Evolutionary conservation across 805 yeast species (phyloP).

Genomic region (Metschnikowia amazonensis): DNA sequence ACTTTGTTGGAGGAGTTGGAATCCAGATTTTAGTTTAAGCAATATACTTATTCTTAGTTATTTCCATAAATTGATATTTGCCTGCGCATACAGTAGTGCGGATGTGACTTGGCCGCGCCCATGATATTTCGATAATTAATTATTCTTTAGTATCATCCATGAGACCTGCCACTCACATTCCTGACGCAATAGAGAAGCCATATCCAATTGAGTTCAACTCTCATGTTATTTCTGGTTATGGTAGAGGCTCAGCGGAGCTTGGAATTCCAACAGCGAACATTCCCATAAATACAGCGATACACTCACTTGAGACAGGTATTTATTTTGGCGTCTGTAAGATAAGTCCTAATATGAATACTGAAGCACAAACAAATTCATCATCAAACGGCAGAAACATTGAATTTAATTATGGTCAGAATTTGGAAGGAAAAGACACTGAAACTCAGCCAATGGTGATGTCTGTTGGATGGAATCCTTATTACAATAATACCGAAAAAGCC

Average conservation of each 20-base stretch:
- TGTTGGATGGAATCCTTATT: constrained; percentile 94
- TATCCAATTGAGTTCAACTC: constrained; percentile 43
- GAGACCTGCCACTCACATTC: constrained; percentile 43
- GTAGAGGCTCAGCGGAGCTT: constrained; percentile 89
- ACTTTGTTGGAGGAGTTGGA: constrained; percentile 69
- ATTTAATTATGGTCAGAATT: constrained; percentile 57
- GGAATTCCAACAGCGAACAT: constrained; percentile 97
- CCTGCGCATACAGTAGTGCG: neutral
- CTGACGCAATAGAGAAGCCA: constrained; percentile 48
- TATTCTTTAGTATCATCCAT: too few relatives aligned
- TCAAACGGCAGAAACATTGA: constrained; percentile 27
- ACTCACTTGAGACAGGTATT: constrained; percentile 65
- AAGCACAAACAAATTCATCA: constrained; percentile 9
- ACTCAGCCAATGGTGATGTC: constrained; percentile 89
- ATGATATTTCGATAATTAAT: too few relatives aligned
- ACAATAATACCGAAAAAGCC: constrained; percentile 70
- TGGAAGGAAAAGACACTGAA: constrained; percentile 42
- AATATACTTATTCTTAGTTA: neutral
- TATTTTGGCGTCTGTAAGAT: constrained; percentile 76
- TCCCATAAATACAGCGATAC: constrained; percentile 49
- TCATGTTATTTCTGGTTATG: constrained; percentile 76
- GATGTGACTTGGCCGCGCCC: neutral
- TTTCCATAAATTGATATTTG: neutral
- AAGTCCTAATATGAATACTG: constrained; percentile 17
- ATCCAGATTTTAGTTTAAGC: constrained; percentile 41